phyloP scores from a whole-genome alignment of 305 asterid genomes.

The Lippia alba region DNA sequence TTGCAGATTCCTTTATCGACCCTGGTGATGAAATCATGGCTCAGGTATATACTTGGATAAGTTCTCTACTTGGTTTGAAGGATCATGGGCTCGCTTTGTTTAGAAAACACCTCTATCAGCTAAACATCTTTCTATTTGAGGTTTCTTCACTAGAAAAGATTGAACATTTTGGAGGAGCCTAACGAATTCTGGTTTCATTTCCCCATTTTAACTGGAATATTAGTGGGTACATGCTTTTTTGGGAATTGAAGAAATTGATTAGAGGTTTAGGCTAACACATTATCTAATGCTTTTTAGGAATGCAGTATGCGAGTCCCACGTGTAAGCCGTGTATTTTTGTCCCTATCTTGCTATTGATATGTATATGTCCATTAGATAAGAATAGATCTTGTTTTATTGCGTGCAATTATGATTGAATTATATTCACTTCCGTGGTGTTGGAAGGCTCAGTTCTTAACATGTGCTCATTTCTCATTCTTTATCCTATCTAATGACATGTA shows the following conservation, averaged over 20 bases:
- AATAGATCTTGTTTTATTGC: not conserved
- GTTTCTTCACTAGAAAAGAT: not conserved
- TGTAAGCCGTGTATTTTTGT: too few relatives aligned
- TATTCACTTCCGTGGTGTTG: not conserved
- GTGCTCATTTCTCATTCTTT: not conserved
- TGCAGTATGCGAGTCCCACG: not conserved
- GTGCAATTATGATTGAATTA: not conserved
- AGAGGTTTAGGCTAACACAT: not conserved
- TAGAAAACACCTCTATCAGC: constrained; percentile 20
- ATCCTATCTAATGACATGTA: constrained; percentile 25
- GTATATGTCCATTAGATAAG: not conserved
- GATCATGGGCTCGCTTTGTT: constrained; percentile 10
- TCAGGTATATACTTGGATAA: constrained; percentile 68
- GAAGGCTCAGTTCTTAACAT: not conserved
- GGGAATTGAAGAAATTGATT: constrained; percentile 14
- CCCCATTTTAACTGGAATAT: not conserved
- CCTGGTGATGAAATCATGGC: constrained; percentile 99
- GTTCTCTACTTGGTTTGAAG: constrained; percentile 31
- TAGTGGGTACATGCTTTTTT: constrained; percentile 2
- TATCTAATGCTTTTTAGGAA: not conserved
- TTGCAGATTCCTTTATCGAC: constrained; percentile 96
- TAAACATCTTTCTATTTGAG: constrained; percentile 1
- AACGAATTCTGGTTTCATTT: too few relatives aligned
- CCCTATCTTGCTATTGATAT: not conserved
- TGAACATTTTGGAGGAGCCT: too few relatives aligned